Conservation (phyloP, 176 grass and related monocot genomes). For the Bonia amplexicaulis region DNA sequence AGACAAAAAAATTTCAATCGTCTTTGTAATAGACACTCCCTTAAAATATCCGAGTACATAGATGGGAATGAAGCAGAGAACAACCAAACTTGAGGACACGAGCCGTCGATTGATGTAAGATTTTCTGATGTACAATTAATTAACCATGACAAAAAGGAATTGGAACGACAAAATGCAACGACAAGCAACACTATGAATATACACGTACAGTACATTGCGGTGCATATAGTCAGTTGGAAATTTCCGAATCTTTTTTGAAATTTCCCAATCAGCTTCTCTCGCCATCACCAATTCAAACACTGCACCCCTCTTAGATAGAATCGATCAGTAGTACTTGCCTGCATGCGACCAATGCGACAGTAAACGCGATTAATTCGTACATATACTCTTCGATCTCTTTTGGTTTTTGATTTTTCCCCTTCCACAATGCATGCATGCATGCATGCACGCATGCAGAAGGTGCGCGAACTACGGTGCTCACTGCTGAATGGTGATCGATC, state of each 20-base stretch:
- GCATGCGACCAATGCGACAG: neutral
- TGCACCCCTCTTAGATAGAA: neutral
- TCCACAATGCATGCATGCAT: neutral
- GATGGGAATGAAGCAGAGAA: neutral
- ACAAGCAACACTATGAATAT: neutral
- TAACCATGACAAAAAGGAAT: neutral
- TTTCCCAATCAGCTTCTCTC: neutral
- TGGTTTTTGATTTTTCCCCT: neutral
- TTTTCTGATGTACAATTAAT: neutral
- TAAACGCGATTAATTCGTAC: neutral
- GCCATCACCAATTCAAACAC: neutral
- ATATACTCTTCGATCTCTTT: neutral
- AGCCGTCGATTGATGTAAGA: neutral
- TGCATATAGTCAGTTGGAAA: neutral
- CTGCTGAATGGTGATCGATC: slow-evolving; percentile 24
- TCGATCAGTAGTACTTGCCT: neutral
- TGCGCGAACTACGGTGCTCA: neutral
- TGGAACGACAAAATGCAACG: neutral
- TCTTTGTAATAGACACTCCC: no score
- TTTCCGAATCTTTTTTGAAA: neutral
- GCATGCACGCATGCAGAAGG: neutral
- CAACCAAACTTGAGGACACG: neutral
- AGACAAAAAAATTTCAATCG: no score
- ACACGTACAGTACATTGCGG: neutral
- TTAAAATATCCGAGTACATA: no score